Evolutionary conservation across 768 basidiomycete species (phyloP).

Genomic region (Coprinopsis strossmayeri): DNA sequence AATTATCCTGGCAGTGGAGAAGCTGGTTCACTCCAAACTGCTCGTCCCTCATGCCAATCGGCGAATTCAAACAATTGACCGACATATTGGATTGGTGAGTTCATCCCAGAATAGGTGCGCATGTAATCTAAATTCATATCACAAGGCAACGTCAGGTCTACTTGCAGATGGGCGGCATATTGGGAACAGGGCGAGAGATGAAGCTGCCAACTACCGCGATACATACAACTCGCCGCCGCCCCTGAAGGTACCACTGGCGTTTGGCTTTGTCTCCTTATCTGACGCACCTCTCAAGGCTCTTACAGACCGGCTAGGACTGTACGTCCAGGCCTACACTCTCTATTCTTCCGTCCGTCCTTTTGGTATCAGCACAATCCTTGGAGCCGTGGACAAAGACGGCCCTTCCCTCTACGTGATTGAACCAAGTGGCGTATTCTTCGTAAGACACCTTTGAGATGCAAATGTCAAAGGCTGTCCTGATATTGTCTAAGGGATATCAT

Average conservation of each 20-base stretch:
- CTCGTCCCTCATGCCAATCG: conserved; percentile 89
- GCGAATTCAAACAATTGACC: conserved; percentile 89
- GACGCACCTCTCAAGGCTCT: conserved; percentile 20
- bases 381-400: conserved; percentile 81
- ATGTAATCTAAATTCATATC: neutral
- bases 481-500: conserved; percentile 69
- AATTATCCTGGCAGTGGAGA: conserved; percentile 94
- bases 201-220: conserved; percentile 70
- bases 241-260: conserved; percentile 54
- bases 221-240: conserved; percentile 68
- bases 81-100: conserved; percentile 85
- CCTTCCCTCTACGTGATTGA: conserved; percentile 88
- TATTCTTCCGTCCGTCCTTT: conserved; percentile 98
- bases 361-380: conserved; percentile 90
- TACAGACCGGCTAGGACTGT: conserved; percentile 77
- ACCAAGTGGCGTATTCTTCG: conserved; percentile 89
- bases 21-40: conserved; percentile 92
- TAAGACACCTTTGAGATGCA: conserved; percentile 26
- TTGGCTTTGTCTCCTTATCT: neutral
- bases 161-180: conserved; percentile 91
- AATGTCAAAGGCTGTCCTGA: neutral
- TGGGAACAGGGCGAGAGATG: conserved; percentile 77
- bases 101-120: neutral
- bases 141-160: conserved; percentile 86
- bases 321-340: conserved; percentile 92